Percentiles rank a stretch among this genome's conserved stretches.
Conservation (phyloP, 441 rosid genomes). For the Aleurites moluccanus region DNA sequence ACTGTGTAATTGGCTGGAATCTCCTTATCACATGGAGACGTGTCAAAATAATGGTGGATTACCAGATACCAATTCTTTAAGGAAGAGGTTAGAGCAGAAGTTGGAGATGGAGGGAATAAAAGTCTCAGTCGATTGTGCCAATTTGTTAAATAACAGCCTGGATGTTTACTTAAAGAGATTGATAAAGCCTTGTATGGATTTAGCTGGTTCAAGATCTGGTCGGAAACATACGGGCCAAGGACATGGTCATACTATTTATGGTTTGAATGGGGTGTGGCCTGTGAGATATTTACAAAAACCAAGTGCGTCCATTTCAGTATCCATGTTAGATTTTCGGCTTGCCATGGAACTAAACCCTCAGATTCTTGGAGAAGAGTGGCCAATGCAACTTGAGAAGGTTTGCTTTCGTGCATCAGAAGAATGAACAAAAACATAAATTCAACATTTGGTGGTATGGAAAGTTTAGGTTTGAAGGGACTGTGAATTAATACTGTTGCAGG, state of each 20-base stretch:
- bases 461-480: constrained; percentile 9
- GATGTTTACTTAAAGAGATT: constrained; percentile 57
- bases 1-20: constrained; percentile 15
- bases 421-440: constrained; percentile 19
- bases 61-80: constrained; percentile 60
- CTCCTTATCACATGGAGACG: constrained; percentile 24
- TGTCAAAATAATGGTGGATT: constrained; percentile 51
- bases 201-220: constrained; percentile 42
- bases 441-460: constrained; percentile 11
- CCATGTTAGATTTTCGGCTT: constrained; percentile 52
- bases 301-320: constrained; percentile 23
- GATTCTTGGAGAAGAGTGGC: constrained; percentile 75
- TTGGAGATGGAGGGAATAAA: constrained; percentile 54
- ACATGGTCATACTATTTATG: constrained; percentile 3
- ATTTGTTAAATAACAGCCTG: constrained; percentile 55
- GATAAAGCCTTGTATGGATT: constrained; percentile 53
- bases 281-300: constrained; percentile 21
- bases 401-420: constrained; percentile 30
- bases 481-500: constrained; percentile 20
- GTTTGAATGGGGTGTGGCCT: constrained; percentile 25
- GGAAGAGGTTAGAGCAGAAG: constrained; percentile 46
- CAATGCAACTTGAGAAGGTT: constrained; percentile 65
- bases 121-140: constrained; percentile 45
- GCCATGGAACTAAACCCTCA: constrained; percentile 70
- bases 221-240: constrained; percentile 19